Base-by-base conservation (phyloP, 371 early-diverging fungal species). In the Actinomortierella ambigua region DNA sequence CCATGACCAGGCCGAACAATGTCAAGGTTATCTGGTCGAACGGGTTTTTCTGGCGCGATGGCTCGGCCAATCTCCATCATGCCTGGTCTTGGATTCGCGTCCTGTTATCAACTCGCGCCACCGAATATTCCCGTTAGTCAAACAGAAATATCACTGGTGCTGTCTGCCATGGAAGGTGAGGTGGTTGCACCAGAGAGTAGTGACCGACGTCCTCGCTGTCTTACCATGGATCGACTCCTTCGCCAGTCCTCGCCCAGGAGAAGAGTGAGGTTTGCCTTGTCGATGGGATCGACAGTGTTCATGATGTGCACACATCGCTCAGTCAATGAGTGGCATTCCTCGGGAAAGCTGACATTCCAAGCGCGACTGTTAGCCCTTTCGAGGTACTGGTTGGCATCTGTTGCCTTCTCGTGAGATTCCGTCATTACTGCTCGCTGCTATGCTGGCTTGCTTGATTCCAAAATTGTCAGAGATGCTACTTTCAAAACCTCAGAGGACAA, bases 41-140 rank as follows among this genome's bases (percentile, higher is more conserved):
- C 56, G 1, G 85, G 85, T 14, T 66, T 75, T 2, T 77, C 78
- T 18, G 82, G 83, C 1, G 78, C 77, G 14, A 55, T 57, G 0
- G 76, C 78, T 3, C 76, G 60, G 9, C 81, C 83, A 44, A 82
- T 63, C 1, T 50, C 47, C 52, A 68, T 54, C 14, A 42, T 57
- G 50, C 17, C n/a, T 15, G 17, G 28, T 3, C 53, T 58, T 50
- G 26, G 14, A 26, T 23, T 20, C 15, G 28, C 57, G 8, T 2
- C 34, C 14, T 18, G n/a, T n/a, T n/a, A n/a, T n/a, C n/a, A n/a
- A n/a, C n/a, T n/a, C n/a, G n/a, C n/a, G n/a, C n/a, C n/a, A n/a
- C n/a, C n/a, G n/a, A n/a, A n/a, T n/a, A n/a, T n/a, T n/a, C n/a
- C n/a, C n/a, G n/a, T n/a, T n/a, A n/a, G n/a, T n/a, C n/a, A n/a